Evolutionary conservation across 805 yeast genomes (phyloP).

Genomic region (Helenozyma baotianmanensis): DNA sequence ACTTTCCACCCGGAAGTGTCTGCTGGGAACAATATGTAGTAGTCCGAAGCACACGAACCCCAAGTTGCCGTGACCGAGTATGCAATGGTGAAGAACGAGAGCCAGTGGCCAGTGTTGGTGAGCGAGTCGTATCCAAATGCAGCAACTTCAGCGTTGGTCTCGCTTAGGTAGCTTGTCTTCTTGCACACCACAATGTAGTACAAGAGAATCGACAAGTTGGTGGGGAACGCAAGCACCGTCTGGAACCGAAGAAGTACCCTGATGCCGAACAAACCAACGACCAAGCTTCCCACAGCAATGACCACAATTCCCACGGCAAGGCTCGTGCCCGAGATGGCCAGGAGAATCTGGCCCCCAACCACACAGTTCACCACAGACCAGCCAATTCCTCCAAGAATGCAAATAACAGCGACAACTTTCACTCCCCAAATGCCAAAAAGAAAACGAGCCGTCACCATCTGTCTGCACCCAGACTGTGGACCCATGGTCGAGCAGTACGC

Average conservation of each 20-base stretch:
- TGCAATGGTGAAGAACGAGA: conserved; percentile 32
- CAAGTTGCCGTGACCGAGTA: conserved; percentile 34
- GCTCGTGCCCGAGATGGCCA: conserved; percentile 9
- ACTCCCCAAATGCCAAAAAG: conserved; percentile 35
- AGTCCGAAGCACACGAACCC: conserved; percentile 34
- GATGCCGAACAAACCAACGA: conserved; percentile 32
- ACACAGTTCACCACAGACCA: conserved; percentile 39
- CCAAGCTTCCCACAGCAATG: conserved; percentile 22
- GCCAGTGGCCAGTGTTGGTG: conserved; percentile 28
- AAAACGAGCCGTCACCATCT: conserved; percentile 34
- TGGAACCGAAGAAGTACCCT: conserved; percentile 26
- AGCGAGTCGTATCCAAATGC: conserved; percentile 9
- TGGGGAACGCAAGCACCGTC: conserved; percentile 25
- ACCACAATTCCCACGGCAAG: conserved; percentile 15
- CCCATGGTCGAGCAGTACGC: conserved; percentile 38
- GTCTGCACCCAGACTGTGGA: conserved; percentile 34
- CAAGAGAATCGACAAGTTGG: conserved; percentile 24
- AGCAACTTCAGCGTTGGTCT: conserved; percentile 14
- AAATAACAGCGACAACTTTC: conserved; percentile 25
- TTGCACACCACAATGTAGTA: conserved; percentile 30
- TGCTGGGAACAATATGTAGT: conserved; percentile 30
- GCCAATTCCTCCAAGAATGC: conserved; percentile 31
- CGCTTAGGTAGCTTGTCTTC: conserved; percentile 16
- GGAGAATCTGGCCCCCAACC: conserved; percentile 32
- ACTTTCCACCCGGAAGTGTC: conserved; percentile 22